Base-by-base conservation (phyloP, 1,284 basidiomycete genomes). In the Dichomitus squalens region DNA sequence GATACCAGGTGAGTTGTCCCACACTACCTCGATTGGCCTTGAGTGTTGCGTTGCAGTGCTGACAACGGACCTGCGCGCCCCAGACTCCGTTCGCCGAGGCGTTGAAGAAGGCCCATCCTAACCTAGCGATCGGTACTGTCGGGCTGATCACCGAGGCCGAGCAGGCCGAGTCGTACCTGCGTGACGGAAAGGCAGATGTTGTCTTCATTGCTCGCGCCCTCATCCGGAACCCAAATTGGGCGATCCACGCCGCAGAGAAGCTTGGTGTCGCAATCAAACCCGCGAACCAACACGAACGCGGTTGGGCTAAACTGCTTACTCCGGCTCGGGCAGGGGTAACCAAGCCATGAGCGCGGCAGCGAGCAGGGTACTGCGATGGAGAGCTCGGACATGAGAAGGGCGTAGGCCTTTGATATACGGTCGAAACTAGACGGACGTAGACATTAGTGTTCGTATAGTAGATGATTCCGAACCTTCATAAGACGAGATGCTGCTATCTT, bases 81-180 rank as follows among this genome's bases (percentile, higher is more conserved):
- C 52, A 92, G 83, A 83, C 90, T 2, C 86, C 82, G 2, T 90
- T 91, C 66, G 85, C 91, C 0, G 84, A 83, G 62, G 81, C 79
- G 36, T 70, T 93, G 66, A 92, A 91, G 76, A 79, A 83, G 58
- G 78, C 82, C 4, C 74, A 87, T 57, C 82, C 84, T 0, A 71
- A 79, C 36, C 65, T 91, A 18, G 66, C 76, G 5, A 72, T 92
- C 53, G 84, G 85, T 12, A 70, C 87, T 1, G 92, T 94, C n/a
- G 92, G 92, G 2, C 70, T 89, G 49, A 90, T 95, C 67, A 88
- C 83, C 0, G 78, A 84, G 12, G 79, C 86, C 2, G 63, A 77
- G 20, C 79, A 88, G 66, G 88, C 88, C 3, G 86, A 93, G 68
- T 77, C 79, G 7, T 85, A 88, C 66, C 70, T 94, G 31, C 76